A percentile compares a stretch with the other conserved stretches of the same genome.
These are phyloP conservation scores for Plasmopara viticola DNA, from an alignment of 352 stramenopile species.

Conservation along the genomic window DNA sequence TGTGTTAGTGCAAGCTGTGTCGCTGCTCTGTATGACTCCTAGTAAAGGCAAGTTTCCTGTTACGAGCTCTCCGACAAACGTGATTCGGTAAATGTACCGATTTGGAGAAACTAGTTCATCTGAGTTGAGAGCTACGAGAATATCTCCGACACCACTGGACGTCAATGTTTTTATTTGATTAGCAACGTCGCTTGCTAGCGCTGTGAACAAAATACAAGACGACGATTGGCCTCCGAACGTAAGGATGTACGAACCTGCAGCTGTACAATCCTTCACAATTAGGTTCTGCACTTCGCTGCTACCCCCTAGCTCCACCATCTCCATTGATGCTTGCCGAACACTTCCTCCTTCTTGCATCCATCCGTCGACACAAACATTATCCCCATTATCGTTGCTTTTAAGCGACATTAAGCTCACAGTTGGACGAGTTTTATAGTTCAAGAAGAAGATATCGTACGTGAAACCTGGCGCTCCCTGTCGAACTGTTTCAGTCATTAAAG, in stretches of 20 bases:
- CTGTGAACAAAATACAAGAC: slow-evolving; percentile 34
- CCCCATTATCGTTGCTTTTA: slow-evolving; percentile 19
- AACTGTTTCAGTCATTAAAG: slow-evolving; percentile 63
- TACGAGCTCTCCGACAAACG: slow-evolving; percentile 56
- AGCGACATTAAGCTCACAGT: slow-evolving; percentile 33
- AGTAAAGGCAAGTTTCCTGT: slow-evolving; percentile 44
- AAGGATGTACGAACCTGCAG: slow-evolving; percentile 35
- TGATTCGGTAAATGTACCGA: slow-evolving; percentile 57
- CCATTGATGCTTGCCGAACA: slow-evolving; percentile 36
- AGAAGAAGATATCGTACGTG: slow-evolving; percentile 76
- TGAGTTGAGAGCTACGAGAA: slow-evolving; percentile 43
- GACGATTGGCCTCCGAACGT: slow-evolving; percentile 38
- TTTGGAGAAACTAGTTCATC: slow-evolving; percentile 37
- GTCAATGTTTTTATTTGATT: slow-evolving; percentile 22
- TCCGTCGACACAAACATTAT: slow-evolving; percentile 2
- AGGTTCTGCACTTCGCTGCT: slow-evolving; percentile 59
- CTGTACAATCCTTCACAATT: slow-evolving; percentile 26
- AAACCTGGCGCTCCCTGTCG: slow-evolving; percentile 49
- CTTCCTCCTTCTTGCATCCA: slow-evolving; percentile 35
- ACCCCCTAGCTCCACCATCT: slow-evolving; percentile 44
- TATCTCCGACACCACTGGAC: slow-evolving; percentile 29
- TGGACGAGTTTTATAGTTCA: slow-evolving; percentile 31
- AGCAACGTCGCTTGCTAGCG: slow-evolving; percentile 17
- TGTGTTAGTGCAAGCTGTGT: slow-evolving; percentile 7
- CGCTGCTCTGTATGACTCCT: slow-evolving; percentile 3